Percentiles rank a stretch among this genome's conserved stretches.
Conservation (phyloP, 495 filamentous ascomycete genomes). For the Margaritispora aquatica region DNA sequence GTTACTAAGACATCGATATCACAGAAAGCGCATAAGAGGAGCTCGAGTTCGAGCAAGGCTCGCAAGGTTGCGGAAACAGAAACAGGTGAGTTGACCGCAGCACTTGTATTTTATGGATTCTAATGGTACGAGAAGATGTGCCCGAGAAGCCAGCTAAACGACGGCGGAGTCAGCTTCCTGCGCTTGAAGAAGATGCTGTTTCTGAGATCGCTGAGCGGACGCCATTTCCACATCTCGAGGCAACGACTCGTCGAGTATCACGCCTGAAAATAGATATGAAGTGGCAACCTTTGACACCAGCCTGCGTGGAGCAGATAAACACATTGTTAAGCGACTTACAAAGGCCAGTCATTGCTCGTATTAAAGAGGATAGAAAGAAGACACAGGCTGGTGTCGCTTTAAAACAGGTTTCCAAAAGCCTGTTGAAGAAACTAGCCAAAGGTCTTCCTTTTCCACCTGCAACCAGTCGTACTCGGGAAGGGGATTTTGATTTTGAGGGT, state of each 20-base stretch:
- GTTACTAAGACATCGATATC: not conserved
- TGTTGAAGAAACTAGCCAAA: conserved; percentile 20
- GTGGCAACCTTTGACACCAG: conserved; percentile 50
- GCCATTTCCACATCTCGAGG: conserved; percentile 17
- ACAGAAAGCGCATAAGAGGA: not conserved
- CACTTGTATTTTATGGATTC: too few species aligned
- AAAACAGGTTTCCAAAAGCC: conserved; percentile 17
- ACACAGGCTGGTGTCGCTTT: conserved; percentile 44
- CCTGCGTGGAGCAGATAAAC: conserved; percentile 44
- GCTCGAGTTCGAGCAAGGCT: not conserved
- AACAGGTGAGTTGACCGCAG: not conserved
- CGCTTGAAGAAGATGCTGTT: not conserved
- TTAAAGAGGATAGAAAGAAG: conserved; percentile 48
- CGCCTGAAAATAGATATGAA: conserved; percentile 50
- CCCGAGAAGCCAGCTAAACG: not conserved
- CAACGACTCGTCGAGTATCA: conserved; percentile 31
- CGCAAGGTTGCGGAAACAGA: conserved; percentile 3
- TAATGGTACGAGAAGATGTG: not conserved
- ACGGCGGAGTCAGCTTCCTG: not conserved
- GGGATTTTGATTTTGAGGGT: conserved; percentile 54
- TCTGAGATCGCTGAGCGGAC: not conserved
- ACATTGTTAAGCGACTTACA: conserved; percentile 48
- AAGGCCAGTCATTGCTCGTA: conserved; percentile 46
- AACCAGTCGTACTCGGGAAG: conserved; percentile 35
- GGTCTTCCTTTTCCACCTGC: conserved; percentile 51